These are phyloP conservation scores for Wickerhamiella occidentalis DNA, from an alignment of 805 yeast species.

Conservation along the genomic window DNA sequence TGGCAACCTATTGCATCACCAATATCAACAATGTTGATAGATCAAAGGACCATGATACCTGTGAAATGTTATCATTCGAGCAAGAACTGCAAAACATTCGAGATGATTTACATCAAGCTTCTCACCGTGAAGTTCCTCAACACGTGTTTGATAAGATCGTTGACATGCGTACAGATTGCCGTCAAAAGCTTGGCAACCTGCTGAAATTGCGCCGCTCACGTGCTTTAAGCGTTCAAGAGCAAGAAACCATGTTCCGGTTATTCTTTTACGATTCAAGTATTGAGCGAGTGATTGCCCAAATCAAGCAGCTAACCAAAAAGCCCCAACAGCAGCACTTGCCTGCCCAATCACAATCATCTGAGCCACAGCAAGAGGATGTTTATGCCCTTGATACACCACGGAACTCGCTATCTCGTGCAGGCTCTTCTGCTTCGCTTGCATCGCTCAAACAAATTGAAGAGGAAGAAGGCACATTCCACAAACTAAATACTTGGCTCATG, in stretches of 20 bases:
- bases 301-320: slow-evolving; percentile 13
- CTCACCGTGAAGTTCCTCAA: not conserved
- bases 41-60: slow-evolving; percentile 10
- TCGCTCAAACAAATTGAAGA: slow-evolving; percentile 50
- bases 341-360: not conserved
- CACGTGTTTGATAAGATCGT: slow-evolving; percentile 16
- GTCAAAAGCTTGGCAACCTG: slow-evolving; percentile 18
- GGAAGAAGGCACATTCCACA: slow-evolving; percentile 87
- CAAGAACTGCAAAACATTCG: not conserved
- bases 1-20: slow-evolving; percentile 69
- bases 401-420: slow-evolving; percentile 21
- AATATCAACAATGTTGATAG: slow-evolving; percentile 43
- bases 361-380: slow-evolving; percentile 13
- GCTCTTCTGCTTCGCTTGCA: slow-evolving; percentile 28
- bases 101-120: not conserved
- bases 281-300: slow-evolving; percentile 18
- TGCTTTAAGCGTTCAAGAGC: slow-evolving; percentile 19
- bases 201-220: slow-evolving; percentile 15
- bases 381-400: slow-evolving; percentile 18
- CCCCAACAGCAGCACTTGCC: slow-evolving; percentile 13
- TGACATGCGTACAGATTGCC: slow-evolving; percentile 16
- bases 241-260: slow-evolving; percentile 19
- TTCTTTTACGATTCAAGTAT: slow-evolving; percentile 19
- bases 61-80: slow-evolving; percentile 15
- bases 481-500: slow-evolving; percentile 63